These are phyloP conservation scores for Coniella vitis DNA, from an alignment of 2,329 filamentous ascomycete species.

Conservation along the genomic window DNA sequence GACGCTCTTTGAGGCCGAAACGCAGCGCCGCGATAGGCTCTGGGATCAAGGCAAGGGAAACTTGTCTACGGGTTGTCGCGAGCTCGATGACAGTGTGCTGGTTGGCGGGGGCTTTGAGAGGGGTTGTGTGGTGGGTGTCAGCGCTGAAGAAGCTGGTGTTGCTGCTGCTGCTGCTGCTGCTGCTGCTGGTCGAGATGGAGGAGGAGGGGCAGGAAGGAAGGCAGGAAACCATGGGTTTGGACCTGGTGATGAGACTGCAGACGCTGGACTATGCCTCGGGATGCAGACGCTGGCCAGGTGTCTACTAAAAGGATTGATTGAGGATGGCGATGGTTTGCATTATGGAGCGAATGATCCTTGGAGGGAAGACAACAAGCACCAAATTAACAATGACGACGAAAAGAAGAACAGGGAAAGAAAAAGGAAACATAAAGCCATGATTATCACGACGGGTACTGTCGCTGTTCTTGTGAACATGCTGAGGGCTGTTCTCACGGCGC, in stretches of 20 bases:
- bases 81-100: slow-evolving; percentile 42
- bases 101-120: slow-evolving; percentile 36
- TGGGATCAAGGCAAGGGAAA: slow-evolving; percentile 21
- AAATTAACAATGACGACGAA: too few relatives aligned
- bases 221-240: too few relatives aligned
- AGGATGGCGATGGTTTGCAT: too few relatives aligned
- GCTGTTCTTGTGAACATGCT: slow-evolving; percentile 34
- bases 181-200: too few relatives aligned
- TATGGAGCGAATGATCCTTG: too few relatives aligned
- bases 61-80: slow-evolving; percentile 37
- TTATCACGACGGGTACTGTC: slow-evolving; percentile 43
- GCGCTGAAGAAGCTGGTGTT: slow-evolving; percentile 47
- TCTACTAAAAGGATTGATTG: slow-evolving; percentile 3
- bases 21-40: slow-evolving; percentile 27
- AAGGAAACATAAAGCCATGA: slow-evolving; percentile 26
- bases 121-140: slow-evolving; percentile 48
- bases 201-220: too few relatives aligned
- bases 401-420: slow-evolving; percentile 20
- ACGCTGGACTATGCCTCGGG: slow-evolving; percentile 41
- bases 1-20: slow-evolving; percentile 34
- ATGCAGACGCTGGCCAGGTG: not conserved
- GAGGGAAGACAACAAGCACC: too few relatives aligned
- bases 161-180: too few relatives aligned
- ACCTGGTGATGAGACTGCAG: too few relatives aligned
- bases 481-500: slow-evolving; percentile 32